Evolutionary conservation across 2,329 filamentous ascomycete species (phyloP).

Genomic region (Aplosporella prunicola): DNA sequence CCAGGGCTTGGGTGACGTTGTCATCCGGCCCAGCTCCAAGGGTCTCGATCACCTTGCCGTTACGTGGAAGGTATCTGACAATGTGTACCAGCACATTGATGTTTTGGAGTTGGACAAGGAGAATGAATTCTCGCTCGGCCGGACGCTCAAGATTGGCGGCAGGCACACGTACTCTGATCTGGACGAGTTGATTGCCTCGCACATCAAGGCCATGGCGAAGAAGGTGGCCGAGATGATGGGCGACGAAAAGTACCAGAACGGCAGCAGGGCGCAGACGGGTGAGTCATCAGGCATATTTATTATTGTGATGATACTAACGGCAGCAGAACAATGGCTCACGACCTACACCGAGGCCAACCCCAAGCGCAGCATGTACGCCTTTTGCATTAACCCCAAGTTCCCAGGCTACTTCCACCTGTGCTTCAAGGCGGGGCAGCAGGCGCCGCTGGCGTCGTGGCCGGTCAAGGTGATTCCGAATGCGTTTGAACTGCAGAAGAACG

Average conservation of each 20-base stretch:
- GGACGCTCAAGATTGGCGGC: constrained; percentile 72
- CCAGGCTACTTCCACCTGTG: constrained; percentile 92
- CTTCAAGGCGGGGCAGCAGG: constrained; percentile 80
- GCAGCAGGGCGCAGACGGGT: constrained; percentile 75
- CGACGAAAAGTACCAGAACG: constrained; percentile 85
- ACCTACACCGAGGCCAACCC: constrained; percentile 96
- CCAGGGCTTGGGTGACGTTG: constrained; percentile 76
- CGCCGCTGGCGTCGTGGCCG: constrained; percentile 65
- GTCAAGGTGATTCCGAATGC: constrained; percentile 89
- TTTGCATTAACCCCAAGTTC: constrained; percentile 86
- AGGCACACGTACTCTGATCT: constrained; percentile 92
- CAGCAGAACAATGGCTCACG: constrained; percentile 80
- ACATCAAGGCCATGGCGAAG: constrained; percentile 94
- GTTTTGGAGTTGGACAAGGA: constrained; percentile 95
- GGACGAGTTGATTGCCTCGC: constrained; percentile 92
- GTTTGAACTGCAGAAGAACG: constrained; percentile 79
- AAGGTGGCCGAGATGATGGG: constrained; percentile 96
- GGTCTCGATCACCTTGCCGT: constrained; percentile 91
- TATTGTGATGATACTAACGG: constrained; percentile 9
- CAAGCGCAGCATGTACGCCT: constrained; percentile 84
- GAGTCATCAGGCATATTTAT: constrained; percentile 34
- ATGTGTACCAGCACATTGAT: constrained; percentile 95
- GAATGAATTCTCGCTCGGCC: constrained; percentile 89
- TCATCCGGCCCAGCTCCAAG: constrained; percentile 91
- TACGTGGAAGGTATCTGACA: constrained; percentile 96